A percentile compares a stretch with the other conserved stretches of the same genome.
Evolutionary conservation across 2,329 filamentous ascomycete genomes (phyloP).

Genomic region (Pseudogymnoascus sp.): DNA sequence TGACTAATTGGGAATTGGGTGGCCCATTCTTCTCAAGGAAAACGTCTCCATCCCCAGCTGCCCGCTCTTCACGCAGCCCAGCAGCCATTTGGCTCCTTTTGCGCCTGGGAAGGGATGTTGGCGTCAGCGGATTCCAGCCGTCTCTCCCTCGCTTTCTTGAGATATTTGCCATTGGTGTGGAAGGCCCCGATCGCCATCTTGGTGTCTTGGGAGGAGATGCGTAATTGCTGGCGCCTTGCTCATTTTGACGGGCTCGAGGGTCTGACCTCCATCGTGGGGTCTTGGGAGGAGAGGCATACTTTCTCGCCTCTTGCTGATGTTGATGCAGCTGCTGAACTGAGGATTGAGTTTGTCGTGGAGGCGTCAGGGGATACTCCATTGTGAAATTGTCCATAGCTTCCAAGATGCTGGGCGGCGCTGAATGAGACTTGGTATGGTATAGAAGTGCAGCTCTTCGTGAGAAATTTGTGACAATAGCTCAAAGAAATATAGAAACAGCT

Average conservation of each 20-base stretch:
- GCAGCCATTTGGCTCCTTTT: not conserved
- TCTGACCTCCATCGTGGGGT: not conserved
- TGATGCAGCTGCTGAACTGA: not conserved
- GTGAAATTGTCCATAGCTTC: too few species aligned
- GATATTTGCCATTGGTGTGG: not conserved
- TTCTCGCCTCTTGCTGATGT: not conserved
- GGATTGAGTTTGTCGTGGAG: not conserved
- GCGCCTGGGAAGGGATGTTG: not conserved
- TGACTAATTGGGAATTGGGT: too few species aligned
- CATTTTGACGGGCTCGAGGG: too few species aligned
- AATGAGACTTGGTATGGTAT: too few species aligned
- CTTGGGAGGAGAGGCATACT: not conserved
- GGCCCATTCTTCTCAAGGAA: too few species aligned
- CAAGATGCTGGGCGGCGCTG: too few species aligned
- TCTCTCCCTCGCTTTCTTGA: not conserved
- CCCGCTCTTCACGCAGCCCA: too few species aligned
- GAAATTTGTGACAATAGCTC: not conserved
- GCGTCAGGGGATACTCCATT: not conserved
- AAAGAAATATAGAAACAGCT: too few species aligned
- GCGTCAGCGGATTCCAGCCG: not conserved
- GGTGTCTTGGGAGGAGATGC: not conserved
- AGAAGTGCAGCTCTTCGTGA: too few species aligned
- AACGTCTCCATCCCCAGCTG: not conserved
- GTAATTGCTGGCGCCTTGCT: not conserved
- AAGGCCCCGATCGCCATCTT: not conserved